These are phyloP conservation scores for Penicillium ochrochloron DNA, from an alignment of 495 filamentous ascomycete genomes.

Conservation along the genomic window DNA sequence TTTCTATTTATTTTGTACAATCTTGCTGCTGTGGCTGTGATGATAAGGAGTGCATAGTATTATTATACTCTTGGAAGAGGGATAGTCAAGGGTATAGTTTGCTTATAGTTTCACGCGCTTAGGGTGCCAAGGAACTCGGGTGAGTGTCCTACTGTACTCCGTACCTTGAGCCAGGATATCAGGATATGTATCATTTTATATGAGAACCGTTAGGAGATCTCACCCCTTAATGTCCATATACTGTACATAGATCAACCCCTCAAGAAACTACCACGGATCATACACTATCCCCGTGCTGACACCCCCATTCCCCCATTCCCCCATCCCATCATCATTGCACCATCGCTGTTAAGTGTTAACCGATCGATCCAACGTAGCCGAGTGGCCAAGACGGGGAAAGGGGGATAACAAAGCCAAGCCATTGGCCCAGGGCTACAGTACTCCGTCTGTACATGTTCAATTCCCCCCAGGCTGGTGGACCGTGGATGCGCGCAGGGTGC, in stretches of 20 bases:
- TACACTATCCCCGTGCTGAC: neutral
- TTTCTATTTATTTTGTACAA: neutral
- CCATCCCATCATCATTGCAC: neutral
- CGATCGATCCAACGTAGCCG: slow-evolving; percentile 5
- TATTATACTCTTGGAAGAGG: neutral
- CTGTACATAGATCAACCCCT: no score
- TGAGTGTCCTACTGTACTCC: neutral
- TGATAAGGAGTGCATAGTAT: neutral
- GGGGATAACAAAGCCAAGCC: slow-evolving; percentile 21
- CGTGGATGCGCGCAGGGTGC: neutral
- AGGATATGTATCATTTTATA: no score
- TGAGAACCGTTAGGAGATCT: no score
- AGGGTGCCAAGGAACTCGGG: neutral
- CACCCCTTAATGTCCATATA: no score
- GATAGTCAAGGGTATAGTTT: neutral
- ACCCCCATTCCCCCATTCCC: neutral
- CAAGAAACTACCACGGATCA: neutral
- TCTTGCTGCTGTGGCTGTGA: neutral
- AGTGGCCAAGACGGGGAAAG: slow-evolving; percentile 23
- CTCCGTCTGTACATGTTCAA: neutral
- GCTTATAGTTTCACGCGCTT: slow-evolving; percentile 1
- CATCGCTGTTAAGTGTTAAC: neutral
- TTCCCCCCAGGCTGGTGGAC: neutral
- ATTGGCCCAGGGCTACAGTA: neutral
- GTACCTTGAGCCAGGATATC: neutral